Conservation (phyloP, 805 yeast species). For the Metschnikowia vanudenii region DNA sequence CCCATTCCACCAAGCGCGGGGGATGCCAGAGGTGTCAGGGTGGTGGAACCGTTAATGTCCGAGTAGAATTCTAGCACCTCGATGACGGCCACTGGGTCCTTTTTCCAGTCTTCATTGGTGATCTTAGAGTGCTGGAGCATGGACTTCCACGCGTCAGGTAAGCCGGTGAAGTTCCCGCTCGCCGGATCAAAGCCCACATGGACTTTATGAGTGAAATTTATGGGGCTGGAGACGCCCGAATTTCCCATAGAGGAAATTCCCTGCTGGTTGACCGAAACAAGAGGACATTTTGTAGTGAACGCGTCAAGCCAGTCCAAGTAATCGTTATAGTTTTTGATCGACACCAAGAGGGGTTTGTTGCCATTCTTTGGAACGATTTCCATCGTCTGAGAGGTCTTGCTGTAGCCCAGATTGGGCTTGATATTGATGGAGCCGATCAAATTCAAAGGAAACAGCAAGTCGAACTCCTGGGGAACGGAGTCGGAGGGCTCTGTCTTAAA, state of each 20-base stretch:
- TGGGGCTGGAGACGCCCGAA: conserved; percentile 79
- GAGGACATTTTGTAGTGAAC: conserved; percentile 73
- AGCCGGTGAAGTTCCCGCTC: conserved; percentile 54
- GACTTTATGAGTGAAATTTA: conserved; percentile 91
- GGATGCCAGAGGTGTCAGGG: conserved; percentile 31
- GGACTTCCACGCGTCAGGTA: conserved; percentile 58
- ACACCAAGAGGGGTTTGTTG: conserved; percentile 64
- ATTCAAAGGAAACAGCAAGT: conserved; percentile 39
- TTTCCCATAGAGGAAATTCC: conserved; percentile 24
- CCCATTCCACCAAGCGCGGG: conserved; percentile 21
- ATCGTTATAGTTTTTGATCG: conserved; percentile 77
- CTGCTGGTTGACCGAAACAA: conserved; percentile 41
- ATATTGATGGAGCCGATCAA: conserved; percentile 48
- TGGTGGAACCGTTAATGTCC: conserved; percentile 44
- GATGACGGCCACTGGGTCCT: conserved; percentile 63
- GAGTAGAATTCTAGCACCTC: conserved; percentile 58
- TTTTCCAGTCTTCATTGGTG: conserved; percentile 60
- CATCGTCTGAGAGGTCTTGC: conserved; percentile 56
- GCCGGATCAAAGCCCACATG: conserved; percentile 86
- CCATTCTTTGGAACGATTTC: conserved; percentile 63
- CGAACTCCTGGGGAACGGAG: conserved; percentile 45
- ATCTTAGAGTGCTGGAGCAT: conserved; percentile 57
- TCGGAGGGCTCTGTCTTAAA: conserved; percentile 59
- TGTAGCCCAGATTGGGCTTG: conserved; percentile 50
- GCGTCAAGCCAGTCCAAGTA: conserved; percentile 89